These are phyloP conservation scores for Antrodiella citrinella DNA, from an alignment of 768 basidiomycete genomes.

Conservation along the genomic window DNA sequence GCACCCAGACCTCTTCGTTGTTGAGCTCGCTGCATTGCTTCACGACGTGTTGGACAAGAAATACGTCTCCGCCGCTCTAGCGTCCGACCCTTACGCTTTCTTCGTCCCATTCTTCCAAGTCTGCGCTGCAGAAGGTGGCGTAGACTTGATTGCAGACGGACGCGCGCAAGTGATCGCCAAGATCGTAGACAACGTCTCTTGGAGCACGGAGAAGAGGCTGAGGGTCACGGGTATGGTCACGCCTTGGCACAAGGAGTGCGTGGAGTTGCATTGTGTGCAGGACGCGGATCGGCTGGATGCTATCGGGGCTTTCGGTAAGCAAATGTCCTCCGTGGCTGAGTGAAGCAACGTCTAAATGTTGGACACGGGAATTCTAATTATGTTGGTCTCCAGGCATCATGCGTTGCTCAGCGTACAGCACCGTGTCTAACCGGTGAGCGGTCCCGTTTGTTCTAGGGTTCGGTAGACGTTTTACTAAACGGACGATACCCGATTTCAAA, in stretches of 20 bases:
- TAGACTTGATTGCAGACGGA: conserved; percentile 55
- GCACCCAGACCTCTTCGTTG: conserved; percentile 60
- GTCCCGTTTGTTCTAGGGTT: background rate
- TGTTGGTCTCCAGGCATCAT: conserved; percentile 28
- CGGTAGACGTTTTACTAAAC: background rate
- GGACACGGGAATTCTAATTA: background rate
- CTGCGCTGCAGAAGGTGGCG: conserved; percentile 27
- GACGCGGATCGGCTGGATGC: conserved; percentile 48
- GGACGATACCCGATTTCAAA: conserved; percentile 12
- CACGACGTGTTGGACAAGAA: conserved; percentile 88
- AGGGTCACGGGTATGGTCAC: conserved; percentile 46
- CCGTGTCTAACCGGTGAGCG: conserved; percentile 26
- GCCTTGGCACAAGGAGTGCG: conserved; percentile 61
- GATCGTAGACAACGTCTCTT: conserved; percentile 76
- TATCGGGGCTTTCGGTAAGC: conserved; percentile 40
- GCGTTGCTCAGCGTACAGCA: conserved; percentile 39
- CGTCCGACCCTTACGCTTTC: conserved; percentile 54
- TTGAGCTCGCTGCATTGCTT: conserved; percentile 82
- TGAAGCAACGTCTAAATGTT: background rate
- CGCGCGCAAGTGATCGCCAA: conserved; percentile 46
- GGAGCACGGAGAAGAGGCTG: conserved; percentile 74
- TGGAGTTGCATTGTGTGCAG: conserved; percentile 68
- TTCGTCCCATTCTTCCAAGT: conserved; percentile 59
- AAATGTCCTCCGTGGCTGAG: background rate
- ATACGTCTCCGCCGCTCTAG: conserved; percentile 50